These are phyloP conservation scores for Gyrodon lividus DNA, from an alignment of 768 basidiomycete genomes.

Conservation along the genomic window DNA sequence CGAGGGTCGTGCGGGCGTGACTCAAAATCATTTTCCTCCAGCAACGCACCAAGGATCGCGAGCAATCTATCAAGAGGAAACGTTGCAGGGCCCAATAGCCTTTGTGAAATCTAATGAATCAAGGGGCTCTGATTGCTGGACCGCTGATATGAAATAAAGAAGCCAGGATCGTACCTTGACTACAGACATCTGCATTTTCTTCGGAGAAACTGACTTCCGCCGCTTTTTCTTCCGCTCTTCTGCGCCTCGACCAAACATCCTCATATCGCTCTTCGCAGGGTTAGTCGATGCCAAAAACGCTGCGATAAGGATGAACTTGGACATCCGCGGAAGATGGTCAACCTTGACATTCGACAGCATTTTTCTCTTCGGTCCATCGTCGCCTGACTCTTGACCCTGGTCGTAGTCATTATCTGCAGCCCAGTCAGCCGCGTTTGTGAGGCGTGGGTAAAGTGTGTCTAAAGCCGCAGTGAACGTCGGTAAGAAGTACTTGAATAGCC, in stretches of 20 bases:
- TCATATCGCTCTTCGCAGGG: conserved; percentile 72
- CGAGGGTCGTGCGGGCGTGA: conserved; percentile 43
- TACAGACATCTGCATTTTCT: conserved; percentile 40
- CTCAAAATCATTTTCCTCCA: conserved; percentile 68
- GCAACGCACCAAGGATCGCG: conserved; percentile 73
- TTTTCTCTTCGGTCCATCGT: conserved; percentile 6
- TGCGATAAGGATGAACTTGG: conserved; percentile 73
- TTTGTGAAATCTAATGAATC: conserved; percentile 62
- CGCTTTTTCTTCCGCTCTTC: conserved; percentile 64
- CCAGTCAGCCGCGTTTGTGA: conserved; percentile 65
- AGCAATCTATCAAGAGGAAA: conserved; percentile 80
- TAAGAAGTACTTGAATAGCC: conserved; percentile 61
- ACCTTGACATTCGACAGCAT: conserved; percentile 18
- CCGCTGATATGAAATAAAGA: neutral
- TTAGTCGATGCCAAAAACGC: conserved; percentile 85
- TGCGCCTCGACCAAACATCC: conserved; percentile 77
- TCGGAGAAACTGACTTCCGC: conserved; percentile 38
- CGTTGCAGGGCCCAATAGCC: conserved; percentile 73
- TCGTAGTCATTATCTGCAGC: conserved; percentile 50
- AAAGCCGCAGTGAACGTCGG: conserved; percentile 61
- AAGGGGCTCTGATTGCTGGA: neutral
- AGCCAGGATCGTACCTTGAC: conserved; percentile 40
- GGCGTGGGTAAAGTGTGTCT: conserved; percentile 66
- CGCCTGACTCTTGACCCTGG: neutral
- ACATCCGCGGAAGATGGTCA: conserved; percentile 56